These are phyloP conservation scores for Geotrichum histeridarum DNA, from an alignment of 1,139 yeast species.

Conservation along the genomic window DNA sequence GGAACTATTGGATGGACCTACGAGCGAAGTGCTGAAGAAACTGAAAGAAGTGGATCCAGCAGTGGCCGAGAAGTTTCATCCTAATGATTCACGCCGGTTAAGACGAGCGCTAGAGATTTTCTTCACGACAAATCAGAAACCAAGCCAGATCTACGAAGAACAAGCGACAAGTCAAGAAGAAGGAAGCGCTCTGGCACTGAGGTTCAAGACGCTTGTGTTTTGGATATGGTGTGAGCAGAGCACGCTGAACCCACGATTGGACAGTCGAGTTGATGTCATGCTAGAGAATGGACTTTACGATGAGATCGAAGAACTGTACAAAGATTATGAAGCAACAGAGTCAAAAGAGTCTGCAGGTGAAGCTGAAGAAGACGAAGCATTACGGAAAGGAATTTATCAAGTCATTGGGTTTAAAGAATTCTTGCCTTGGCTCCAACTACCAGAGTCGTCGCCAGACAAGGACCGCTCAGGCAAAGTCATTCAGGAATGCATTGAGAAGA, in stretches of 20 bases:
- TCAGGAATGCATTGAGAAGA: conserved; percentile 54
- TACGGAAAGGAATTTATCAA: conserved; percentile 83
- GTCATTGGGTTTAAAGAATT: conserved; percentile 95
- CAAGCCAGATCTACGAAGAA: conserved; percentile 64
- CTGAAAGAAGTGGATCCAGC: conserved; percentile 59
- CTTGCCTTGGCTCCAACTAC: conserved; percentile 60
- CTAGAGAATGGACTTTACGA: conserved; percentile 50
- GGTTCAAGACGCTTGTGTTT: conserved; percentile 63
- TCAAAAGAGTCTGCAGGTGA: conserved; percentile 12
- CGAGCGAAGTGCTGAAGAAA: conserved; percentile 48
- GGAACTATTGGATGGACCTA: conserved; percentile 12
- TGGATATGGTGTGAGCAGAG: conserved; percentile 80
- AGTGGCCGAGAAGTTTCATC: conserved; percentile 80
- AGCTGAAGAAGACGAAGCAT: conserved; percentile 39
- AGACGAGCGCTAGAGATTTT: conserved; percentile 77
- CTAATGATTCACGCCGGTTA: conserved; percentile 76
- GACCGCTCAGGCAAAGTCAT: conserved; percentile 27
- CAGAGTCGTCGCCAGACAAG: conserved; percentile 17
- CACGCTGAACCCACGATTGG: conserved; percentile 58
- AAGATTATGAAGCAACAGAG: conserved; percentile 20
- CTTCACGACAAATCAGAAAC: conserved; percentile 57
- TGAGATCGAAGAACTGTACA: conserved; percentile 58
- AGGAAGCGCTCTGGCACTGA: conserved; percentile 38
- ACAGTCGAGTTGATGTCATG: conserved; percentile 80
- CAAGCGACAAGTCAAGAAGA: conserved; percentile 39